Evolutionary conservation across 2,329 filamentous ascomycete genomes (phyloP), one percentile per base, ranked within the genome.

Genomic region (Penicillium polonicum): DNA sequence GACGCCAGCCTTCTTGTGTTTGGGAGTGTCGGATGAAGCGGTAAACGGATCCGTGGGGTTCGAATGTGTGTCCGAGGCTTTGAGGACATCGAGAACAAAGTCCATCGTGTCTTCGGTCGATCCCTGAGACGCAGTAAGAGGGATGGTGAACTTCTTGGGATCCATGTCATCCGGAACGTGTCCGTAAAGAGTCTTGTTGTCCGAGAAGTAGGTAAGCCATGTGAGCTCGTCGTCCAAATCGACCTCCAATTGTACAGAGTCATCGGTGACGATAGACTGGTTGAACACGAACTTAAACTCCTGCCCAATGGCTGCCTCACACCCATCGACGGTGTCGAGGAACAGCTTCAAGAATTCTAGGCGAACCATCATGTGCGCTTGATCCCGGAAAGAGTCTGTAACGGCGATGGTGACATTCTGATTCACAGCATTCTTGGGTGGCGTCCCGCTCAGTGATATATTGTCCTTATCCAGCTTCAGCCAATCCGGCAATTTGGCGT

Each of bases 401-500:
- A 86, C 83, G 5, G 77, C 78, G 42, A 92, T 76, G 0, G 80
- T 84, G 39, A 93, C 81, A 63, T 88, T 88, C 29, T 82, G 79
- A 4, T 86, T 83, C 48, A 79, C 77, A 4, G 85, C 82, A 50
- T 79, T 76, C n/a, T 78, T 68, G 0, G 86, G 85, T 3, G 88
- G 85, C 1, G 76, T 88, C 2, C 91, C 92, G 33, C 76, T 80
- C 7, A 96, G 74, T 0, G 75, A 76, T 69, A 91, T 82, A 0
- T 85, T 86, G 9, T 76, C 65, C 2, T 81, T 75, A 66, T 94
- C 81, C 52, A 94, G 83, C 0, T 77, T 76, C 27, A 95, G 72
- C 92, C 92, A 96, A 3, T 76, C 68, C 0, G 91, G 90, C 13
- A 86, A 70, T 27, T 82, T 74, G 0, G 82, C 79, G 1, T 80